A percentile compares a stretch with the other conserved stretches of the same genome.
Conservation (phyloP, 1,284 basidiomycete species). For the Rhodotorula glutinis region DNA sequence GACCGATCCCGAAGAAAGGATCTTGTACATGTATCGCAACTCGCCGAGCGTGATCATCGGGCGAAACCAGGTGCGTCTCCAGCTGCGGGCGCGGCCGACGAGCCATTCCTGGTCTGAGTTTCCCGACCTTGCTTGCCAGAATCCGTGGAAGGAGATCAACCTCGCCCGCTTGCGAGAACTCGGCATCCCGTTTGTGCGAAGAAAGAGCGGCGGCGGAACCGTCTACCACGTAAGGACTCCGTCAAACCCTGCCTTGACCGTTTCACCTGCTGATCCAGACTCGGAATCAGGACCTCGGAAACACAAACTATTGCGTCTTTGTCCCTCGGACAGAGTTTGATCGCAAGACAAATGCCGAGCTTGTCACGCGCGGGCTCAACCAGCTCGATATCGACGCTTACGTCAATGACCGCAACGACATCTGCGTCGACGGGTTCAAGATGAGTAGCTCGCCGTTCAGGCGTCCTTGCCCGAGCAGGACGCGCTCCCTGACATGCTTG, state of each 20-base stretch:
- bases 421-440: conserved; percentile 78
- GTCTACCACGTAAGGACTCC: conserved; percentile 81
- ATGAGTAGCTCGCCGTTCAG: conserved; percentile 57
- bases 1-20: conserved; percentile 62
- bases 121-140: conserved; percentile 53
- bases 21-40: conserved; percentile 87
- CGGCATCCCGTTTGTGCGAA: conserved; percentile 74
- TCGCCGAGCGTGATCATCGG: conserved; percentile 89
- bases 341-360: conserved; percentile 69
- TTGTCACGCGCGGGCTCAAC: conserved; percentile 76
- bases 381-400: conserved; percentile 67
- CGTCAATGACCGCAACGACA: conserved; percentile 88
- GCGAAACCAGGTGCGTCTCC: conserved; percentile 63
- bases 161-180: conserved; percentile 56
- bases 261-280: not conserved
- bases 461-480: not conserved
- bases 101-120: not conserved
- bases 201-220: conserved; percentile 92
- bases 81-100: not conserved
- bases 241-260: not conserved
- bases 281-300: conserved; percentile 78
- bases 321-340: conserved; percentile 77
- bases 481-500: not conserved
- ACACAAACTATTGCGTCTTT: conserved; percentile 96
- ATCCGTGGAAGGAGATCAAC: conserved; percentile 97